Percentiles rank a stretch among this genome's conserved stretches.
Conservation (phyloP, 2,329 filamentous ascomycete genomes). For the Furcasterigmium furcatum region DNA sequence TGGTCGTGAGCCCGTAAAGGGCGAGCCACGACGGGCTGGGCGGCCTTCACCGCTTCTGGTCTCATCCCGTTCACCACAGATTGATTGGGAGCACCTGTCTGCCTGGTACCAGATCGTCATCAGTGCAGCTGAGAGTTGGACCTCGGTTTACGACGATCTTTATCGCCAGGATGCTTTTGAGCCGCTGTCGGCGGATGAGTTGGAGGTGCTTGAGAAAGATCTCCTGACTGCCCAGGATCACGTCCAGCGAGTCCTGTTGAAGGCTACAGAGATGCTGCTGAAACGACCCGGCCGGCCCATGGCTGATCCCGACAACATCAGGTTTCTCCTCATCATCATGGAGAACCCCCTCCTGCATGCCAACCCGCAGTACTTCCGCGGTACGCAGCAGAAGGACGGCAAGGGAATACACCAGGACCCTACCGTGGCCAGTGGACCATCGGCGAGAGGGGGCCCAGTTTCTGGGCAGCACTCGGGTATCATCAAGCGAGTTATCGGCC, state of each 20-base stretch:
- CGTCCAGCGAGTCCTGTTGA: conserved; percentile 67
- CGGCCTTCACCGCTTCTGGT: conserved; percentile 34
- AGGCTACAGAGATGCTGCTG: conserved; percentile 73
- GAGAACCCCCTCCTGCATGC: conserved; percentile 73
- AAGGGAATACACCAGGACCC: neutral
- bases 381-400: conserved; percentile 27
- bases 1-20: conserved; percentile 19
- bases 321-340: conserved; percentile 76
- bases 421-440: conserved; percentile 2
- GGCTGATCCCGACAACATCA: conserved; percentile 63
- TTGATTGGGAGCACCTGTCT: conserved; percentile 70
- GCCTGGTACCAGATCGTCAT: conserved; percentile 74
- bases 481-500: conserved; percentile 78
- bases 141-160: conserved; percentile 53
- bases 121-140: conserved; percentile 67
- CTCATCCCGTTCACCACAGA: conserved; percentile 59
- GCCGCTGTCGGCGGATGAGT: conserved; percentile 26
- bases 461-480: conserved; percentile 76
- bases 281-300: conserved; percentile 75
- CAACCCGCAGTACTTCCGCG: conserved; percentile 33
- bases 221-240: conserved; percentile 62
- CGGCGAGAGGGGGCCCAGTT: conserved; percentile 34
- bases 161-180: conserved; percentile 23
- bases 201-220: conserved; percentile 42
- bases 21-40: conserved; percentile 16